Base-by-base conservation (phyloP, 495 filamentous ascomycete species). In the Xylaria acuta region DNA sequence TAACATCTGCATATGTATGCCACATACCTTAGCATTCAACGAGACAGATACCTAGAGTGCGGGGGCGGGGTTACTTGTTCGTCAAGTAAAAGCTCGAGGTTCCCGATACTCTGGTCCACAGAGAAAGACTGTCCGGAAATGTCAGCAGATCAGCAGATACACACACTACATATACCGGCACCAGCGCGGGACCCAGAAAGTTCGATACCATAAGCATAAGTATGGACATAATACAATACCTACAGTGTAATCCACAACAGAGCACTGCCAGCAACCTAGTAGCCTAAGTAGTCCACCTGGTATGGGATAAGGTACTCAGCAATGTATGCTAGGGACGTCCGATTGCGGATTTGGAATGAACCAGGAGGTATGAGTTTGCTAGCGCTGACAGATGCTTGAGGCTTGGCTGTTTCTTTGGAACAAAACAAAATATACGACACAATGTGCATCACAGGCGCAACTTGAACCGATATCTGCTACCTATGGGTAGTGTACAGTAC, bases 291-390 rank as follows among this genome's bases (percentile, higher is more conserved):
- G 14, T 27, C 25, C 51, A 54, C 8, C 27, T 56, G 6, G 53
- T 56, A 25, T 56, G 27, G 49, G 49, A 14, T n/a, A 45, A 18
- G 64, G 54, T n/a, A n/a, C n/a, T n/a, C n/a, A 49, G 64, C 25
- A 1, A 34, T 68, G 45, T 67, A 67, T 34, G 14, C n/a, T 67
- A 67, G 49, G 30, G 5, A 67, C 41, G 64, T 67, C 51, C 49
- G 53, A 59, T 69, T 45, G 67, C 40, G 53, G 53, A 69, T 69
- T 69, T 69, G 67, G 67, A 69, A 69, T 69, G 67, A 25, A 30
- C 64, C 47, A 59, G 63, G 27, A 69, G 67, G 49, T 60, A 36
- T 67, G 25, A 67, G 27, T 53, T 67, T 67, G 65, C 65, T 67
- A 67, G 65, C 36, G 65, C 65, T 67, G 65, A 67, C 65, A 32